Percentiles rank a stretch among this genome's conserved stretches.
These are phyloP conservation scores for Tricholomella constricta DNA, from an alignment of 768 basidiomycete genomes.

Conservation along the genomic window DNA sequence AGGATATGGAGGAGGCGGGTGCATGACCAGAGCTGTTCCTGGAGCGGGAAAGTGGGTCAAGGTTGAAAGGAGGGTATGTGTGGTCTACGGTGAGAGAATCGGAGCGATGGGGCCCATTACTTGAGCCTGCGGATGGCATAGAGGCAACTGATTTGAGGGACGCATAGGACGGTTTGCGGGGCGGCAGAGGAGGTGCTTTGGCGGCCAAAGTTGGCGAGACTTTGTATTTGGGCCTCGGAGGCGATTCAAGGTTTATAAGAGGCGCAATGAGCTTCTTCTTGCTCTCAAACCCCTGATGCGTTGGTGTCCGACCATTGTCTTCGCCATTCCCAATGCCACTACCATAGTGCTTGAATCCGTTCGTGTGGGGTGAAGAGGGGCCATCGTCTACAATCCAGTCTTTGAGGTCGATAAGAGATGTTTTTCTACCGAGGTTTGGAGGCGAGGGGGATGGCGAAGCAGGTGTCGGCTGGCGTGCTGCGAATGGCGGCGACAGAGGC, in stretches of 20 bases:
- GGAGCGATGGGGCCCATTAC: slow-evolving; percentile 27
- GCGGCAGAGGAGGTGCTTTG: slow-evolving; percentile 60
- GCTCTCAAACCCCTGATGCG: slow-evolving; percentile 25
- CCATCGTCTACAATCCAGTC: slow-evolving; percentile 76
- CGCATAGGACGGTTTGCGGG: slow-evolving; percentile 59
- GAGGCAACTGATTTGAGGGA: slow-evolving; percentile 46
- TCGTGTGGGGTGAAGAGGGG: slow-evolving; percentile 31
- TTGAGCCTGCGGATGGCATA: slow-evolving; percentile 26
- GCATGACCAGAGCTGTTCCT: slow-evolving; percentile 46
- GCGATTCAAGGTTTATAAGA: slow-evolving; percentile 60
- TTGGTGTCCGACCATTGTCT: slow-evolving; percentile 24
- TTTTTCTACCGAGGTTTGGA: slow-evolving; percentile 49
- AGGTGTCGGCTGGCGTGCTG: slow-evolving; percentile 42
- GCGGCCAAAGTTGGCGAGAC: slow-evolving; percentile 22
- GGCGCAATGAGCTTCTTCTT: slow-evolving; percentile 29
- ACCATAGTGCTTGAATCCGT: slow-evolving; percentile 17
- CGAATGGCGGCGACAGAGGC: slow-evolving; percentile 46
- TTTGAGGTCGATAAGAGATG: slow-evolving; percentile 69
- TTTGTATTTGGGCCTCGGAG: slow-evolving; percentile 36
- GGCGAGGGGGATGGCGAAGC: slow-evolving; percentile 54
- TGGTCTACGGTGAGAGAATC: slow-evolving; percentile 59
- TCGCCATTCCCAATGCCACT: slow-evolving; percentile 2
- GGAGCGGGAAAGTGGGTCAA: slow-evolving; percentile 36
- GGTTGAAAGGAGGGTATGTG: slow-evolving; percentile 53
- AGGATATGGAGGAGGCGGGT: slow-evolving; percentile 73